Conservation (phyloP, 2,329 filamentous ascomycete genomes). For the Seiridium unicorne region DNA sequence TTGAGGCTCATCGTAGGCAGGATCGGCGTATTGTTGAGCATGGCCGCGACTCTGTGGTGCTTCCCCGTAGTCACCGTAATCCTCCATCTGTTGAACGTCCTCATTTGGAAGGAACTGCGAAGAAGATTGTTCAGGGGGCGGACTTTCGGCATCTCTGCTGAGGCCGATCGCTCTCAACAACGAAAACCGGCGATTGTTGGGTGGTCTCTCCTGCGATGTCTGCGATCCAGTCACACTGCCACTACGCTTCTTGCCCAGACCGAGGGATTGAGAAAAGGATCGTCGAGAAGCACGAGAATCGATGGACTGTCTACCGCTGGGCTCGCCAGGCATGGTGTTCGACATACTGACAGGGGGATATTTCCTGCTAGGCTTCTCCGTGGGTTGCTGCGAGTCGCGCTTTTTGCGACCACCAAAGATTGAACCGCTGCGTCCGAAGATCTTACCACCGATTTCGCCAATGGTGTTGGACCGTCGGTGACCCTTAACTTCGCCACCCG, state of each 20-base stretch:
- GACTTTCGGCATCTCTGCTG: constrained; percentile 50
- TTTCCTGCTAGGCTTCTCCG: constrained; percentile 62
- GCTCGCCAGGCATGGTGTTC: constrained; percentile 60
- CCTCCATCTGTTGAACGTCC: constrained; percentile 38
- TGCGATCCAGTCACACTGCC: constrained; percentile 62
- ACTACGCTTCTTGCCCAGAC: constrained; percentile 68
- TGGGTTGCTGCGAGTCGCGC: constrained; percentile 27
- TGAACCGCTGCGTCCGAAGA: constrained; percentile 81
- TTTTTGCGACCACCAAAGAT: constrained; percentile 64
- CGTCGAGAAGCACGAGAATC: constrained; percentile 67
- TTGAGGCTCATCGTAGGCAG: constrained; percentile 33
- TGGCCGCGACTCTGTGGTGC: constrained; percentile 13
- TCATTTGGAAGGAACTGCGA: constrained; percentile 54
- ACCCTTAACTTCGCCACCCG: constrained; percentile 39
- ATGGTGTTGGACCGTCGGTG: constrained; percentile 75
- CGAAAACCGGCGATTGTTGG: constrained; percentile 62
- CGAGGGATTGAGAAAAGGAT: constrained; percentile 61
- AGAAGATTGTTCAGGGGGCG: constrained; percentile 46
- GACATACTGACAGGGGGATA: constrained; percentile 94
- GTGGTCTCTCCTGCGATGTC: constrained; percentile 51
- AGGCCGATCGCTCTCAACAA: constrained; percentile 66
- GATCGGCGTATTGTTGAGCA: constrained; percentile 31
- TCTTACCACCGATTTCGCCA: constrained; percentile 77
- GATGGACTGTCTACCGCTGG: constrained; percentile 58
- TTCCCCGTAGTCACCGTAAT: constrained; percentile 34